Evolutionary conservation across 2,329 filamentous ascomycete genomes (phyloP).

Genomic region (Ophiostoma novo-ulmi): DNA sequence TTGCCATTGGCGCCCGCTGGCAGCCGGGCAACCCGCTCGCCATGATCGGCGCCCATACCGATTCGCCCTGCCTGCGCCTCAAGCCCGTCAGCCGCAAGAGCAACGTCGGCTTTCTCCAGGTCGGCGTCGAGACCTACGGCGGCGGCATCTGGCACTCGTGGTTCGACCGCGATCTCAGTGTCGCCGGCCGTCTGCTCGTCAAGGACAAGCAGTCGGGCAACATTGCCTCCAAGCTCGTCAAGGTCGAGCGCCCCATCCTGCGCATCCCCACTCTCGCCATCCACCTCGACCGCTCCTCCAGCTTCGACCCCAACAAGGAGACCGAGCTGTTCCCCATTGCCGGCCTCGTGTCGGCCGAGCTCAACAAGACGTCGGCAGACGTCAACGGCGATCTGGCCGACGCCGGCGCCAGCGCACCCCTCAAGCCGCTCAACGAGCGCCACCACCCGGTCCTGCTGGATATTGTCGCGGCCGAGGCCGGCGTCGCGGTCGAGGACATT

Average conservation of each 20-base stretch:
- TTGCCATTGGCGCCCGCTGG: constrained; percentile 87
- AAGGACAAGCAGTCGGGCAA: constrained; percentile 51
- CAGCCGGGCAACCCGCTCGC: constrained; percentile 82
- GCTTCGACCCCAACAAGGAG: constrained; percentile 95
- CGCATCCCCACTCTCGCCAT: constrained; percentile 91
- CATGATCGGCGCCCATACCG: constrained; percentile 94
- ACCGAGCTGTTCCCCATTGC: constrained; percentile 91
- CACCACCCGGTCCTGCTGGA: constrained; percentile 87
- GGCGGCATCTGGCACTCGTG: constrained; percentile 97
- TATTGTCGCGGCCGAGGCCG: constrained; percentile 74
- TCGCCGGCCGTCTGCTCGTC: constrained; percentile 84
- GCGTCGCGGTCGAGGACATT: constrained; percentile 63
- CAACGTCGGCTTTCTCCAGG: constrained; percentile 81
- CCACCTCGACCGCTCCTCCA: constrained; percentile 80
- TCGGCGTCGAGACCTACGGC: constrained; percentile 94
- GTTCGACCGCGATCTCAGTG: constrained; percentile 92
- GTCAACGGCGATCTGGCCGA: constrained; percentile 32
- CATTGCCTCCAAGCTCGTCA: constrained; percentile 79
- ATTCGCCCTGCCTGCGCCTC: constrained; percentile 84
- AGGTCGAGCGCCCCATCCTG: constrained; percentile 83
- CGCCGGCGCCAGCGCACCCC: constrained; percentile 51
- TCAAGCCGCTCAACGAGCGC: constrained; percentile 71
- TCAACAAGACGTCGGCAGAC: constrained; percentile 57
- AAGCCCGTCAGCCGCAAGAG: constrained; percentile 92
- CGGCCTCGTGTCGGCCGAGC: constrained; percentile 77